Evolutionary conservation across 2,329 filamentous ascomycete genomes (phyloP).

Genomic region (Rosellinia necatrix): DNA sequence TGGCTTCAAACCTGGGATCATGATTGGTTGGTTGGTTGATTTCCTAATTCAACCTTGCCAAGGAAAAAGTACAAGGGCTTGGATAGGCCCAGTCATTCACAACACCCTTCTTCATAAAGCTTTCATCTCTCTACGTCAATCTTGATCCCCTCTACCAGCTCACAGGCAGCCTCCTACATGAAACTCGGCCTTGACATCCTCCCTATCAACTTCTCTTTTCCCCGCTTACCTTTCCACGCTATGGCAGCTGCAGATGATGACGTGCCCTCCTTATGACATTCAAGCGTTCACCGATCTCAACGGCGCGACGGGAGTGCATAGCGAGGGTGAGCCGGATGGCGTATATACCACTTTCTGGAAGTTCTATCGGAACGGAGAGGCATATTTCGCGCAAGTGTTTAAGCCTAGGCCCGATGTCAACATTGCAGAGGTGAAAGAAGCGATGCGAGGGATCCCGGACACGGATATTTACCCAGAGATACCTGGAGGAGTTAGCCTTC

Average conservation of each 20-base stretch:
- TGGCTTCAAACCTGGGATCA: no score
- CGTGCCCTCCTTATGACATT: conserved; percentile 23
- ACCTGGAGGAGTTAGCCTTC: conserved; percentile 21
- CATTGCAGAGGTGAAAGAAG: conserved; percentile 24
- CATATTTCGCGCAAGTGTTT: conserved; percentile 26
- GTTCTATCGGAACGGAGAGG: conserved; percentile 25
- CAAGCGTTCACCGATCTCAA: conserved; percentile 24
- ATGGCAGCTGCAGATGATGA: conserved; percentile 15
- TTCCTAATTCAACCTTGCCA: no score
- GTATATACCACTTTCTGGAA: conserved; percentile 27
- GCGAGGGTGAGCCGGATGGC: conserved; percentile 4
- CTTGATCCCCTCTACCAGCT: neutral
- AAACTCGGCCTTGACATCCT: neutral
- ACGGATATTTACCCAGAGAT: conserved; percentile 27
- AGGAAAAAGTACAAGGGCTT: no score
- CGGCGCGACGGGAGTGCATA: conserved; percentile 15
- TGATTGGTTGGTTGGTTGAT: no score
- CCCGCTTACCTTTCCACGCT: neutral
- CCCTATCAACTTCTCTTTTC: neutral
- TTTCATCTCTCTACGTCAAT: neutral
- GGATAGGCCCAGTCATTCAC: no score
- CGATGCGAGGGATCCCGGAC: conserved; percentile 25
- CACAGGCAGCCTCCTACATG: neutral
- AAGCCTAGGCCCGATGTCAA: conserved; percentile 22
- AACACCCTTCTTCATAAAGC: neutral